Percentiles rank a stretch among this genome's conserved stretches.
Evolutionary conservation across 306 rosid species (phyloP).

Genomic region (Vachellia collinsii): DNA sequence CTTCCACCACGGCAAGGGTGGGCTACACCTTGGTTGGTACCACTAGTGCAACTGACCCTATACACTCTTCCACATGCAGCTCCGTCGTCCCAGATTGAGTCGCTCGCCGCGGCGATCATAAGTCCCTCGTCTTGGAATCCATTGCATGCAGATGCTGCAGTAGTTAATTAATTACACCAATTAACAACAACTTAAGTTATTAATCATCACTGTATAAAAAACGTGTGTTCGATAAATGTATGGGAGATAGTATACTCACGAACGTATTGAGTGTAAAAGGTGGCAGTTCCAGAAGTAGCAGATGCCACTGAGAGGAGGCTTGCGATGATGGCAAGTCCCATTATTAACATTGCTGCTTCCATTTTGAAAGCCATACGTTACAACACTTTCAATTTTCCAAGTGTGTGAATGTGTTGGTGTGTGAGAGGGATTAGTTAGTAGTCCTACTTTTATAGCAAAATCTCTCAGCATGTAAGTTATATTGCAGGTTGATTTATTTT

Average conservation of each 20-base stretch:
- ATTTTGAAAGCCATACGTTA: constrained; percentile 8
- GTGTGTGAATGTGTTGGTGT: background rate
- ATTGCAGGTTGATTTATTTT: background rate
- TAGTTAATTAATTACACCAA: no score
- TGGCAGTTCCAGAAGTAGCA: constrained; percentile 41
- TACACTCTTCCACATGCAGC: constrained; percentile 41
- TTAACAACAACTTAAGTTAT: no score
- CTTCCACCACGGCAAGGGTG: constrained; percentile 26
- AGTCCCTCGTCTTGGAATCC: constrained; percentile 29
- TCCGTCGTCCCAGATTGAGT: constrained; percentile 31
- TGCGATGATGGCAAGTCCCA: background rate
- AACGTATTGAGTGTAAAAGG: background rate
- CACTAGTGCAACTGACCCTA: constrained; percentile 31
- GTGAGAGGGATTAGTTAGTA: background rate
- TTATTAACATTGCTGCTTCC: background rate
- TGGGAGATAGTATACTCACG: background rate
- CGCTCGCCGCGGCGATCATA: constrained; percentile 42
- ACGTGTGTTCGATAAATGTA: background rate
- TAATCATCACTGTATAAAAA: no score
- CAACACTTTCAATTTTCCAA: background rate
- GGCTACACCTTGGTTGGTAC: constrained; percentile 32
- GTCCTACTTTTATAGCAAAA: constrained; percentile 5
- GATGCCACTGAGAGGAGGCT: constrained; percentile 30
- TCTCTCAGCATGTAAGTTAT: background rate
- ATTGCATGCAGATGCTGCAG: constrained; percentile 48